Base-by-base conservation (phyloP, 2,329 filamentous ascomycete genomes). In the Colletotrichum tamarilloi region DNA sequence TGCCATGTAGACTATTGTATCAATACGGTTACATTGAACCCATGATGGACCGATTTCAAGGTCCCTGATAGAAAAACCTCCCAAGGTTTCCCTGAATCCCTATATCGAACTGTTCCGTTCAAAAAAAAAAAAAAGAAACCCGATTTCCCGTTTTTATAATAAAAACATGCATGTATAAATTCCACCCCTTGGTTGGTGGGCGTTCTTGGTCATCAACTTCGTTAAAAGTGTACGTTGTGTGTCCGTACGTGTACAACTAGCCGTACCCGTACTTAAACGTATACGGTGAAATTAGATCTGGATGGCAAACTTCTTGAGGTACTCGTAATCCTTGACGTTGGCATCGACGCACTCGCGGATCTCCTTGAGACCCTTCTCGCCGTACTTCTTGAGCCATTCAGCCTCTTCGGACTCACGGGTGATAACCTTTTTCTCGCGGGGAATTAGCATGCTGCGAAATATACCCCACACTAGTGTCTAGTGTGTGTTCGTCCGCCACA, bases 251-350 rank as follows among this genome's bases (percentile, higher is more conserved):
- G 16, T 42, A 42, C 6, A 26, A 24, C 24, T 24, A 24, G 24
- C 24, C 24, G 24, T 24, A 24, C 24, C 24, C 24, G 24, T 24
- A 24, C 24, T 24, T 24, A 24, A 3, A 24, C 38, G n/a, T 35
- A 70, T 19, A 30, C 16, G 3, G 5, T 2, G 6, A 46, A 52
- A 19, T 78, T 82, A 90, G 74, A 90, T 85, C 82, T 90, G 89
- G 79, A 95, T 87, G 74, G 91, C 91, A 83, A 94, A 97, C 78
- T 90, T 88, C 88, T 93, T 95, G 82, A 97, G 84, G 80, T 95
- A 95, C 82, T 96, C 93, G 81, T 97, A 97, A 80, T 95, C 88
- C 63, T 87, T 86, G 60, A 94, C 84, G 78, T 95, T 95, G 67
- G 89, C 91, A 74, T 94, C 88, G 49, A 95, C 94, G 14, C 89